Conservation (phyloP, 257 asterid species). For the Scutellaria minor region DNA sequence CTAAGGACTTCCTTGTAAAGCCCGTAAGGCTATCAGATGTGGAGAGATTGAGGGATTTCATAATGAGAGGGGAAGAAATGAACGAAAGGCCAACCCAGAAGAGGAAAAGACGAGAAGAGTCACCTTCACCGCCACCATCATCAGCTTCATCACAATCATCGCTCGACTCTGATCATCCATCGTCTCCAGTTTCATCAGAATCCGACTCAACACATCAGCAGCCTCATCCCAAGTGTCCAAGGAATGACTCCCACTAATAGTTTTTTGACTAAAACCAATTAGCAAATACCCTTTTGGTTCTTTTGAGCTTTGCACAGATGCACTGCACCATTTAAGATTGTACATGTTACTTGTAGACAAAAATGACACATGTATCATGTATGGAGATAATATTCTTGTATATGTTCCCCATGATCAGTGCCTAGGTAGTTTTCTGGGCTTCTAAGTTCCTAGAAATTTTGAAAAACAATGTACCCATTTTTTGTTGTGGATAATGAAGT, state of each 20-base stretch:
- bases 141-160: conserved; percentile 24
- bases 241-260: conserved; percentile 32
- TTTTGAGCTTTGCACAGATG: neutral
- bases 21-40: conserved; percentile 84
- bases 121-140: neutral
- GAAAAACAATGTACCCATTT: neutral
- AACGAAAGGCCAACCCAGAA: conserved; percentile 40
- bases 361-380: neutral
- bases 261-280: neutral
- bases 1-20: conserved; percentile 81
- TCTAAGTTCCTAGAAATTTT: neutral
- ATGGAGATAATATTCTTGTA: neutral
- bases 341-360: conserved; percentile 29
- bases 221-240: conserved; percentile 40
- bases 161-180: conserved; percentile 21
- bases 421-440: neutral
- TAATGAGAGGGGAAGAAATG: conserved; percentile 49
- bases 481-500: conserved; percentile 28
- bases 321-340: conserved; percentile 16
- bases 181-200: neutral
- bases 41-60: conserved; percentile 56
- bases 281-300: conserved; percentile 2
- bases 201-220: neutral
- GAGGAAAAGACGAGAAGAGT: conserved; percentile 49
- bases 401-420: neutral